Evolutionary conservation across 768 basidiomycete species (phyloP), one percentile per base, ranked within the genome.

Genomic region (Lyophyllum semitale): DNA sequence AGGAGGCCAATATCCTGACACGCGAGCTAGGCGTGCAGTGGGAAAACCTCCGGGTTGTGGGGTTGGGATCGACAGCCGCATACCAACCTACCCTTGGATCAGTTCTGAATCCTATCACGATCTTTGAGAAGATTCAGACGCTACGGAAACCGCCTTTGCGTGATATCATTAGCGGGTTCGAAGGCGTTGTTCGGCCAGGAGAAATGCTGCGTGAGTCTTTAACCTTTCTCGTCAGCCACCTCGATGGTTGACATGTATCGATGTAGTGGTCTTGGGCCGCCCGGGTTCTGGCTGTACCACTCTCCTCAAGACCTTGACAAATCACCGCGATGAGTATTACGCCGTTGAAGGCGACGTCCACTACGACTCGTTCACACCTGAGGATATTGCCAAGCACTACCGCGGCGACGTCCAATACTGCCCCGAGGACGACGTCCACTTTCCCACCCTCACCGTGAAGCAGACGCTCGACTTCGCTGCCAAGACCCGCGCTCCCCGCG

Each of bases 281-380:
- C 93, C 93, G 0, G 89, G 89, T 13, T 85, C 91, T 0, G 93
- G 94, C 2, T 95, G 93, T 67, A 85, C 82, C 26, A 93, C 94
- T 0, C 77, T 97, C 46, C 81, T 97, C 51, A 93, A 93, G 69
- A 80, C 81, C 0, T 80, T 96, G 46, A 80, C 93, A 17, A 94
- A 95, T 65, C 84, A 86, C 59, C 82, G 85, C 1, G 73, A 75
- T 3, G 88, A 88, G 55, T 95, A 80, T 62, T 77, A 90, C 53
- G 65, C 73, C 2, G 81, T 95, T 18, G 69, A 83, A 30, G 93
- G 93, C 23, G 76, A 87, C 0, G 81, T 94, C 2, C 73, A 76
- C 44, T 97, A 95, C 64, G 90, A 91, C 64, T 85, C 90, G 1
- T 78, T 95, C 55, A 71, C 84, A 0, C 82, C 89, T 1, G 71